phyloP scores from a whole-genome alignment of 305 asterid species.

The Fraxinus greggii region DNA sequence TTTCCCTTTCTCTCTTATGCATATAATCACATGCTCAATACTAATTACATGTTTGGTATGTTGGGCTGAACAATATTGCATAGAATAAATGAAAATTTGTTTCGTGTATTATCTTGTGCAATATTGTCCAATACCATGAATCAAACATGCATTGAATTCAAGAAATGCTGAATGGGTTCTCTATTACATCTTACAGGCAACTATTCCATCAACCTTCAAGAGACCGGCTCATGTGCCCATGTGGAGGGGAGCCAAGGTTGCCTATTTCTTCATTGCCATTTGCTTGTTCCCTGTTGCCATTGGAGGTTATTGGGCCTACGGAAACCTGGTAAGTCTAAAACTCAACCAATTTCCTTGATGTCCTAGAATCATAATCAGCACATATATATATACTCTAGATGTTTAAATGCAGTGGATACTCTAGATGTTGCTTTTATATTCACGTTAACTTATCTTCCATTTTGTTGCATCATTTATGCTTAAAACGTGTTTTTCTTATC shows the following conservation, averaged over 20 bases:
- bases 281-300: conserved; percentile 88
- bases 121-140: not conserved
- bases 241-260: conserved; percentile 98
- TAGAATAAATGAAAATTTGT: not conserved
- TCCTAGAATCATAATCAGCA: not conserved
- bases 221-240: conserved; percentile 91
- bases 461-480: not conserved
- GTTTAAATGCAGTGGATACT: not conserved
- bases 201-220: conserved; percentile 98
- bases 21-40: not conserved
- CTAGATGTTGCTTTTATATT: not conserved
- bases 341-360: not conserved
- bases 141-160: not conserved
- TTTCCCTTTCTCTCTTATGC: not conserved
- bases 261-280: conserved; percentile 74
- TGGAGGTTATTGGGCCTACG: conserved; percentile 98
- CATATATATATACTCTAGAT: not conserved
- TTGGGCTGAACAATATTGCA: not conserved
- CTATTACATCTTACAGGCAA: conserved; percentile 49
- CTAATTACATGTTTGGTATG: not conserved
- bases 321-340: conserved; percentile 74
- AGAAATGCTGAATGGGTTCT: not conserved
- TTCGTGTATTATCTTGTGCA: not conserved
- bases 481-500: not conserved
- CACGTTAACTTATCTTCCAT: not conserved